A percentile compares a stretch with the other conserved stretches of the same genome.
Conservation (phyloP, 1,284 basidiomycete species). For the Schizophyllum commune region DNA sequence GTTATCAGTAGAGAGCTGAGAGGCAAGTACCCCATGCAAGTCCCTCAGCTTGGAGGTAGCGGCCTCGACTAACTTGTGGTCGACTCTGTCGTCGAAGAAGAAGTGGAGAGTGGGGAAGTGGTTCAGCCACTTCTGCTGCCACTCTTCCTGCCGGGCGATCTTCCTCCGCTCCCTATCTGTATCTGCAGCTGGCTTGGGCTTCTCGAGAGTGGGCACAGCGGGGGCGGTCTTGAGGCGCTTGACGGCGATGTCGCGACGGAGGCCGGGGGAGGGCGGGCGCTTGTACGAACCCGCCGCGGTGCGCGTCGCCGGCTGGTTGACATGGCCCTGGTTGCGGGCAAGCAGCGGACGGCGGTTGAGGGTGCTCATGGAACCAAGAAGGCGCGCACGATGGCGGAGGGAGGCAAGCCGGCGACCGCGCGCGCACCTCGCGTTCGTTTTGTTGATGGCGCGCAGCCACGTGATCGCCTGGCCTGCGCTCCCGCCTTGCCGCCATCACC, state of each 20-base stretch:
- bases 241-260: slow-evolving; percentile 24
- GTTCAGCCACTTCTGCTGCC: not conserved
- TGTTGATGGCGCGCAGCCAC: not conserved
- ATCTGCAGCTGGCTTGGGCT: slow-evolving; percentile 9
- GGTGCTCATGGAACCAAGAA: slow-evolving; percentile 28
- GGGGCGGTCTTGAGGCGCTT: slow-evolving; percentile 27
- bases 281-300: slow-evolving; percentile 31
- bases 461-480: not conserved
- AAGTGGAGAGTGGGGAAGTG: not conserved
- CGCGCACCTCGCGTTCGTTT: not conserved
- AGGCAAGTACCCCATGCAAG: not conserved
- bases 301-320: slow-evolving; percentile 24
- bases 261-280: slow-evolving; percentile 60
- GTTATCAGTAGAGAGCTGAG: not conserved
- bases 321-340: slow-evolving; percentile 18
- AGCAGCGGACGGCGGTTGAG: slow-evolving; percentile 33
- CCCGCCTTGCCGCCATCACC: not conserved
- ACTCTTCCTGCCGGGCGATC: not conserved
- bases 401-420: not conserved
- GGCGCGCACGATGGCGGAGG: slow-evolving; percentile 6
- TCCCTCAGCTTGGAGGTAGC: not conserved
- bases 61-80: not conserved
- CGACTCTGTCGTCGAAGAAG: not conserved
- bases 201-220: slow-evolving; percentile 6
- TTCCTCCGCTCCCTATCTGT: slow-evolving; percentile 21